Evolutionary conservation across 1,284 basidiomycete genomes (phyloP).

Genomic region (Testicularia cyperi): DNA sequence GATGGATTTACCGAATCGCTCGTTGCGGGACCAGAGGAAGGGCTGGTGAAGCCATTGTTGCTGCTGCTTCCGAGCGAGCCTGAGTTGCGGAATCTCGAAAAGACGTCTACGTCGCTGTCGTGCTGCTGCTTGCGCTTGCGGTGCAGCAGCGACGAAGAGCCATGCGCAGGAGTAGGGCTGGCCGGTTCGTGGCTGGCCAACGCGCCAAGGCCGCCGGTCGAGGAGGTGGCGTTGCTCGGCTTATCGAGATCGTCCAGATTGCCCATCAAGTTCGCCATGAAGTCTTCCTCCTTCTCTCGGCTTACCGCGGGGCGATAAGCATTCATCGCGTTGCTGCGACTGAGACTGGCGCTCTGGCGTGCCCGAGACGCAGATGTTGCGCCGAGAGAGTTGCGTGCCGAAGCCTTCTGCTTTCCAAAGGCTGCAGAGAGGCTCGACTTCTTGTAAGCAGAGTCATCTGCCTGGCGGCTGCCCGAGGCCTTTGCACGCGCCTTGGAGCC

Average conservation of each 20-base stretch:
- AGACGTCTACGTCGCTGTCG: slow-evolving; percentile 25
- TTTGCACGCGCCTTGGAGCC: slow-evolving; percentile 34
- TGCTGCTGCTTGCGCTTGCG: slow-evolving; percentile 29
- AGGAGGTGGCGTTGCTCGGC: neutral
- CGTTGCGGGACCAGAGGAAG: slow-evolving; percentile 28
- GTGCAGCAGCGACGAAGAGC: slow-evolving; percentile 12
- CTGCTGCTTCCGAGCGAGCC: slow-evolving; percentile 4
- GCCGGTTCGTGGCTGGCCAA: slow-evolving; percentile 32
- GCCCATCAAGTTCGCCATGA: slow-evolving; percentile 55
- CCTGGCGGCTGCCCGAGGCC: slow-evolving; percentile 6
- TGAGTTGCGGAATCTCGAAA: slow-evolving; percentile 24
- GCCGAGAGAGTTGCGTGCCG: neutral
- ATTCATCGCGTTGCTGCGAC: slow-evolving; percentile 8
- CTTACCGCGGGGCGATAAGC: slow-evolving; percentile 41
- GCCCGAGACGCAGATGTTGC: neutral
- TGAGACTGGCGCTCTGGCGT: slow-evolving; percentile 2
- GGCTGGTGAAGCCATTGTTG: slow-evolving; percentile 35
- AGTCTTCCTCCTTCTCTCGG: slow-evolving; percentile 57
- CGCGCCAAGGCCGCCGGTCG: neutral
- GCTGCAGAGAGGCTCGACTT: slow-evolving; percentile 32
- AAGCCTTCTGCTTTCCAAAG: slow-evolving; percentile 26
- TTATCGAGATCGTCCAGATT: slow-evolving; percentile 39
- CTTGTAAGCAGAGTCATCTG: slow-evolving; percentile 9
- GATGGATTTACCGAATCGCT: slow-evolving; percentile 35
- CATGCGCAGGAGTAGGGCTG: slow-evolving; percentile 21